These are phyloP conservation scores for Pulveroboletus frians DNA, from an alignment of 768 basidiomycete species.

Conservation along the genomic window DNA sequence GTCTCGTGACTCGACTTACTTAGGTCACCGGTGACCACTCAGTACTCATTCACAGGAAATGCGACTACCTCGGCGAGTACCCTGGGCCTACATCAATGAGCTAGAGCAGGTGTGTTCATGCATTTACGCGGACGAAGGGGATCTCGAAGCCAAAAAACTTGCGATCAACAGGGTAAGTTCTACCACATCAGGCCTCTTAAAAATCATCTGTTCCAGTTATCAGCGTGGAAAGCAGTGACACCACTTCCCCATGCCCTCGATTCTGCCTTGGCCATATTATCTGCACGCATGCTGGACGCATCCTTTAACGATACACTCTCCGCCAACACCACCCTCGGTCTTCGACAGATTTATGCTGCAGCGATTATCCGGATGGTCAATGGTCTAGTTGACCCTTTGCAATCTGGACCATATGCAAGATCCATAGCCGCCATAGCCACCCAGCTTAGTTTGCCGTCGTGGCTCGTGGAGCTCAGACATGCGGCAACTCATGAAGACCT, in stretches of 20 bases:
- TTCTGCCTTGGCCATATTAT: slow-evolving; percentile 59
- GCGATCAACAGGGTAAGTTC: slow-evolving; percentile 62
- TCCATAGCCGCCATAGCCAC: slow-evolving; percentile 85
- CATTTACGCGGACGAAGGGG: slow-evolving; percentile 65
- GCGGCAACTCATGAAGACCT: slow-evolving; percentile 95
- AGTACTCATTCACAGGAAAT: slow-evolving; percentile 31
- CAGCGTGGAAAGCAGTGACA: slow-evolving; percentile 74
- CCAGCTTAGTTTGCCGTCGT: slow-evolving; percentile 79
- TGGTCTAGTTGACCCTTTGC: slow-evolving; percentile 90
- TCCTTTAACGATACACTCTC: slow-evolving; percentile 14
- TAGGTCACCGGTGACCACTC: too few species aligned
- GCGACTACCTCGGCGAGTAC: slow-evolving; percentile 74
- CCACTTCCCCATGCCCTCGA: slow-evolving; percentile 80
- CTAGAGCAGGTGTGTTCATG: slow-evolving; percentile 71
- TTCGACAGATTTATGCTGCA: slow-evolving; percentile 75
- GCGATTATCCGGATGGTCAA: slow-evolving; percentile 89
- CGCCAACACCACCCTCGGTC: slow-evolving; percentile 37
- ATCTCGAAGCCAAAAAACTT: slow-evolving; percentile 46
- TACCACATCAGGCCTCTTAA: neutral
- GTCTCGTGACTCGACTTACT: too few species aligned
- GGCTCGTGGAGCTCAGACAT: slow-evolving; percentile 91
- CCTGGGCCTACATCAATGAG: slow-evolving; percentile 67
- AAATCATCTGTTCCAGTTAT: slow-evolving; percentile 44
- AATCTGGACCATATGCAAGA: slow-evolving; percentile 82
- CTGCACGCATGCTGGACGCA: slow-evolving; percentile 53